Evolutionary conservation across 2,329 filamentous ascomycete genomes (phyloP), one percentile per base, ranked within the genome.

Genomic region (Colletotrichum horii): DNA sequence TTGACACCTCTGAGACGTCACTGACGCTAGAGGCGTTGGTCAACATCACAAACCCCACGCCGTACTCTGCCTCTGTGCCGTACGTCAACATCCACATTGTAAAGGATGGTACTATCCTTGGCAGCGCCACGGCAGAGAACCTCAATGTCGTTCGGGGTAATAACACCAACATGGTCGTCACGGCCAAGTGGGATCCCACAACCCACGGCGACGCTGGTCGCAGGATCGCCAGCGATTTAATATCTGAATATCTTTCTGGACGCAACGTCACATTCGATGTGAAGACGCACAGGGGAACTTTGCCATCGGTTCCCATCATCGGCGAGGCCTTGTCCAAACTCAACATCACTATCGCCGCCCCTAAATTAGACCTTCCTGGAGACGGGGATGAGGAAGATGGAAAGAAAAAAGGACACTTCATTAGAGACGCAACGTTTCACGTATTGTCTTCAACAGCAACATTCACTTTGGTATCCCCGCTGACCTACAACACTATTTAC

Each of bases 41-140:
- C 80, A 98, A 97, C 81, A 89, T 98, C 76, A 97, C 95, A 6
- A 99, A 99, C 81, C 96, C 96, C 2, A 98, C 96, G 0, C 90
- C 93, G 6, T 98, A 98, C 83, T 93, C 94, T 6, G 96, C 95
- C 6, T 88, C 88, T 3, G 88, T 98, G n/a, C 96, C 96, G 3
- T 96, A 92, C 77, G 85, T 95, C 77, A 96, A 94, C 81, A 89
- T 98, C 58, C 91, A 96, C 77, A 85, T 98, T 56, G 83, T 94
- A 34, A 92, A 92, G 79, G 96, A 97, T 79, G 92, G 89, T 14
- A 93, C 93, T 1, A 83, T 94, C 9, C 87, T 99, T 38, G 97
- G 94, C 36, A 94, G 96, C 82, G 93, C 94, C 15, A 93, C 90
- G 1, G 91, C 92, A 4, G 87, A 88, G 71, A 87, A 96, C 79